Base-by-base conservation (phyloP, 352 stramenopile species). In the Phytopythium sindhum region DNA sequence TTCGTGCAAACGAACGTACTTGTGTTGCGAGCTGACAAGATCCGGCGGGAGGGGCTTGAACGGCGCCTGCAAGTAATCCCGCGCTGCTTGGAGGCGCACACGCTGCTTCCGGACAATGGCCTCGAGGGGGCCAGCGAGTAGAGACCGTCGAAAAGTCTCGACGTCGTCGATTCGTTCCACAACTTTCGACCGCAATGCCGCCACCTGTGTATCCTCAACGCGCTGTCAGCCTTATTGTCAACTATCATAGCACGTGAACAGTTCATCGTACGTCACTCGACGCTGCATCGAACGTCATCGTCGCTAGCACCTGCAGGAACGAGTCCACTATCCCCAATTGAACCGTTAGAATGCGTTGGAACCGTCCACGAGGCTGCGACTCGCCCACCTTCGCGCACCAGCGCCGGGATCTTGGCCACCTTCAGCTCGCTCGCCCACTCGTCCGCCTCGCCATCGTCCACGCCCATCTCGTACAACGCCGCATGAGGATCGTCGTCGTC, bases 61-160 rank as follows among this genome's bases (percentile, higher is more conserved):
- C 3, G 70, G 57, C 15, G 63, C 65, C 11, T 70, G 60, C 14
- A 89, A 67, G 15, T 74, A 56, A 24, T 75, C 60, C 24, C 80
- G 60, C 28, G 70, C 74, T 8, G 67, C 45, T 23, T 66, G 67
- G 14, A 89, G 58, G 0, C 80, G 66, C n/a, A 26, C 37, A 35
- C 77, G 62, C 42, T 87, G 80, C 48, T 84, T 89, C 15, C 56
- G 42, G 2, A 89, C 77, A 19, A 89, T 85, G 23, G 67, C 68
- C 50, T 81, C 65, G 8, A 89, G 64, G 19, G 77, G 77, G 0
- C 80, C 80, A 0, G 75, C 55, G 21, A 72, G 67, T 10, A 89
- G 63, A 47, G 71, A 74, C n/a, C 60, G 57, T 4, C 70, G 69
- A 54, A 89, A 86, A 12, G 15, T 42, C 39, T 86, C 75, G 35